A percentile compares a stretch with the other conserved stretches of the same genome.
These are phyloP conservation scores for Plasmodium blacklocki DNA, from an alignment of 169 alveolate species.

Conservation along the genomic window DNA sequence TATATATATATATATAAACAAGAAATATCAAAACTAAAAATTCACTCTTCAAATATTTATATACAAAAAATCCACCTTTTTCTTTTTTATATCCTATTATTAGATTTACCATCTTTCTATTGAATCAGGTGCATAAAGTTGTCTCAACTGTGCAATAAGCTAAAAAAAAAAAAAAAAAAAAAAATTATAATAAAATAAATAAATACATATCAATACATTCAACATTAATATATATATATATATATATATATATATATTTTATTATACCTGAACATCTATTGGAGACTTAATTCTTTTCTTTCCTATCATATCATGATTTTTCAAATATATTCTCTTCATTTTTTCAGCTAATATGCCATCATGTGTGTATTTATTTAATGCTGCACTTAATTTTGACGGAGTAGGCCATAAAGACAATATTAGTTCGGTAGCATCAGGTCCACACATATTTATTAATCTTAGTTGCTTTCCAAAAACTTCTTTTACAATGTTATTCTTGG, in stretches of 20 bases:
- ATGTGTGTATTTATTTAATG: constrained; percentile 67
- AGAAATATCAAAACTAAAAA: too few species aligned
- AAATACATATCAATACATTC: not conserved
- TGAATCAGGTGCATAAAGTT: constrained; percentile 73
- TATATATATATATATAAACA: too few species aligned
- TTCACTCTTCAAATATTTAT: too few species aligned
- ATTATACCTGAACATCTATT: constrained; percentile 32
- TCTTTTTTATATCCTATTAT: not conserved
- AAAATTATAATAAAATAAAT: too few species aligned
- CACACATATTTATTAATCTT: constrained; percentile 84
- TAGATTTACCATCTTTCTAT: constrained; percentile 5
- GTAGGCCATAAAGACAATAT: constrained; percentile 88
- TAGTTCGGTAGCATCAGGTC: constrained; percentile 87
- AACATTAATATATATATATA: not conserved
- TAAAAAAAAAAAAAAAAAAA: constrained; percentile 14
- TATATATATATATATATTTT: not conserved
- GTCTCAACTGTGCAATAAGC: constrained; percentile 73
- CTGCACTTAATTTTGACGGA: constrained; percentile 81
- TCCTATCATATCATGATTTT: constrained; percentile 17
- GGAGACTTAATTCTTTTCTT: constrained; percentile 61
- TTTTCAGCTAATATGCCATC: constrained; percentile 74
- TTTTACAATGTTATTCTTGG: constrained; percentile 82
- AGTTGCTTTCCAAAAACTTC: constrained; percentile 89
- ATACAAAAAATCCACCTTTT: too few species aligned
- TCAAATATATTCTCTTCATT: constrained; percentile 45